A percentile compares a stretch with the other conserved stretches of the same genome.
Conservation (phyloP, 2,329 filamentous ascomycete genomes). For the Sporothrix phasma region DNA sequence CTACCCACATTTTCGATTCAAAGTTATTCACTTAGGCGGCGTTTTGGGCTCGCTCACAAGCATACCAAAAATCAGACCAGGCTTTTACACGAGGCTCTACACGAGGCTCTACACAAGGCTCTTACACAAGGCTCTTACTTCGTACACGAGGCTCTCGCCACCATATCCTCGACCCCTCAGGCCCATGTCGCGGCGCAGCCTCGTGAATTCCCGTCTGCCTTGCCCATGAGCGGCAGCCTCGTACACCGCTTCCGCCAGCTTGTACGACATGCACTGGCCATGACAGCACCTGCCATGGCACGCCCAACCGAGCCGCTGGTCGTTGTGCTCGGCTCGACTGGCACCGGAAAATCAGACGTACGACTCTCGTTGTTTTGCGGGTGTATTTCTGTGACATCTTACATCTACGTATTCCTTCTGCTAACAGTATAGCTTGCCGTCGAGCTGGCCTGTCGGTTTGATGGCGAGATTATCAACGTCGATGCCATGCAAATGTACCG, state of each 20-base stretch:
- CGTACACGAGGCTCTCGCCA: too few species aligned
- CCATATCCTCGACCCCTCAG: not conserved
- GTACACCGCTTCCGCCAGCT: not conserved
- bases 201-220: not conserved
- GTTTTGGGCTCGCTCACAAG: not conserved
- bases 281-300: slow-evolving; percentile 26
- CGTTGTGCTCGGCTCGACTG: slow-evolving; percentile 78
- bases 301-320: slow-evolving; percentile 52
- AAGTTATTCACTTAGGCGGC: not conserved
- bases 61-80: not conserved
- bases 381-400: too few species aligned
- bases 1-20: not conserved
- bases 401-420: too few species aligned
- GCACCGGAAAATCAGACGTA: slow-evolving; percentile 89
- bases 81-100: not conserved
- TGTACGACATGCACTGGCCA: slow-evolving; percentile 23
- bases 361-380: slow-evolving; percentile 19
- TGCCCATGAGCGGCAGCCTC: slow-evolving; percentile 1
- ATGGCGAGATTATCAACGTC: slow-evolving; percentile 92
- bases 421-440: slow-evolving; percentile 62
- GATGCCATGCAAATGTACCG: slow-evolving; percentile 97
- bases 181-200: not conserved
- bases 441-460: slow-evolving; percentile 69
- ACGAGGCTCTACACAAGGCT: not conserved
- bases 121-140: not conserved